Evolutionary conservation across 805 yeast species (phyloP).

Genomic region (Candida takata): DNA sequence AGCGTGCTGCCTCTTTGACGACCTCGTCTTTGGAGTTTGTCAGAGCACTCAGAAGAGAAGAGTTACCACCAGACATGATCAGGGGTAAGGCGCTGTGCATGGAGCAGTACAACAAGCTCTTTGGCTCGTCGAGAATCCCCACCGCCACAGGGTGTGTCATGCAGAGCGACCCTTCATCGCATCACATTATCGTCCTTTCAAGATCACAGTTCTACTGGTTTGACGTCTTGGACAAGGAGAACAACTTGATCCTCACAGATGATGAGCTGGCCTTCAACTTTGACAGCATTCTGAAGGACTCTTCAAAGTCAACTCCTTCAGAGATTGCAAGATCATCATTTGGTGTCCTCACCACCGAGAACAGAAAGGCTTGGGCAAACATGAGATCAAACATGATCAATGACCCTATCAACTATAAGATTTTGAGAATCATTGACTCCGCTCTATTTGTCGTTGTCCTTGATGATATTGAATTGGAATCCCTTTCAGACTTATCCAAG

Average conservation of each 20-base stretch:
- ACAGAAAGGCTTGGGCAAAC: conserved; percentile 80
- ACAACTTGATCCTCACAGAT: conserved; percentile 67
- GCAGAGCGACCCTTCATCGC: conserved; percentile 71
- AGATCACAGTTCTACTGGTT: conserved; percentile 93
- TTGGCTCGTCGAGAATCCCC: conserved; percentile 86
- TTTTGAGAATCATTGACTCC: conserved; percentile 67
- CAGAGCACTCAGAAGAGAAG: conserved; percentile 68
- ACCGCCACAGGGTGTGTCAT: conserved; percentile 75
- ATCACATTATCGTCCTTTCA: conserved; percentile 75
- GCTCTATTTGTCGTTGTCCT: conserved; percentile 79
- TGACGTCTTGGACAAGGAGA: conserved; percentile 72
- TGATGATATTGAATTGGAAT: conserved; percentile 64
- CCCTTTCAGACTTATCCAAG: conserved; percentile 60
- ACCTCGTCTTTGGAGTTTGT: conserved; percentile 73
- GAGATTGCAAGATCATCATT: conserved; percentile 79
- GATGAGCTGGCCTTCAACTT: conserved; percentile 70
- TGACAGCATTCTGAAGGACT: conserved; percentile 70
- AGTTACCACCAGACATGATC: conserved; percentile 62
- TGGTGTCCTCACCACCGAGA: conserved; percentile 87
- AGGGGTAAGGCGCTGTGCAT: conserved; percentile 70
- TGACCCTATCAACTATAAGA: conserved; percentile 56
- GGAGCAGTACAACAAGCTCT: conserved; percentile 85
- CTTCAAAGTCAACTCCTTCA: conserved; percentile 38
- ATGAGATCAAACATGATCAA: conserved; percentile 47
- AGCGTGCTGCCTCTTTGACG: conserved; percentile 75